phyloP scores from a whole-genome alignment of 495 filamentous ascomycete species.

The Hyaloscypha variabilis region DNA sequence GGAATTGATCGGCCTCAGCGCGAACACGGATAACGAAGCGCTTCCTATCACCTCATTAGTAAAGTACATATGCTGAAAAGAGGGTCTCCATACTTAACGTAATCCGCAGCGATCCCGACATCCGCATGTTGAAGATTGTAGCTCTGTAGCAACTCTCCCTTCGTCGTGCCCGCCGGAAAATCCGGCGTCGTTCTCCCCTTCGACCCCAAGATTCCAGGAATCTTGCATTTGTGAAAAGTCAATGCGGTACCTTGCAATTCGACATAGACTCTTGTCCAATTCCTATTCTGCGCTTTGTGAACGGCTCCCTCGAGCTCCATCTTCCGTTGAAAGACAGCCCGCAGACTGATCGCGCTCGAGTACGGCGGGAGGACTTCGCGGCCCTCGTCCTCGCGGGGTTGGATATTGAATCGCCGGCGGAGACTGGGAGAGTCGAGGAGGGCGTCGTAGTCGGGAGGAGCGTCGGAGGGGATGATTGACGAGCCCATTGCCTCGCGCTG shows the following conservation, averaged over 20 bases:
- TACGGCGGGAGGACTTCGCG: slow-evolving; percentile 54
- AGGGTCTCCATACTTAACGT: slow-evolving; percentile 48
- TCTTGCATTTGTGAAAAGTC: slow-evolving; percentile 56
- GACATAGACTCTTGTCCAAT: slow-evolving; percentile 59
- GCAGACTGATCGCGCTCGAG: slow-evolving; percentile 53
- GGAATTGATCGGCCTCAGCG: slow-evolving; percentile 65
- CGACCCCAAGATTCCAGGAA: slow-evolving; percentile 41
- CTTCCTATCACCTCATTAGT: slow-evolving; percentile 38
- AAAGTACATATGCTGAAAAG: neutral
- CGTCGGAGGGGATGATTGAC: neutral
- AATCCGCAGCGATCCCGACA: slow-evolving; percentile 65
- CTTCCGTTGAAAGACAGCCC: slow-evolving; percentile 57
- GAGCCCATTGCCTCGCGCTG: slow-evolving; percentile 2
- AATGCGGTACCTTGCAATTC: slow-evolving; percentile 63
- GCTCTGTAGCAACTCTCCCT: slow-evolving; percentile 49
- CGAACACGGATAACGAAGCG: slow-evolving; percentile 64
- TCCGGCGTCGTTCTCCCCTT: slow-evolving; percentile 40
- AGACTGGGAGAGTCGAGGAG: slow-evolving; percentile 31
- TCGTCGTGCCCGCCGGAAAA: slow-evolving; percentile 44
- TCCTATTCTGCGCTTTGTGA: slow-evolving; percentile 50
- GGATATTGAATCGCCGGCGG: slow-evolving; percentile 36
- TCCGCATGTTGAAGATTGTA: slow-evolving; percentile 69
- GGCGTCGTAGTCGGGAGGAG: slow-evolving; percentile 30
- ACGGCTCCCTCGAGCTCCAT: slow-evolving; percentile 61
- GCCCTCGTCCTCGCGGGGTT: slow-evolving; percentile 44